phyloP scores from a whole-genome alignment of 1,284 basidiomycete species.

The Vanrija sp. region DNA sequence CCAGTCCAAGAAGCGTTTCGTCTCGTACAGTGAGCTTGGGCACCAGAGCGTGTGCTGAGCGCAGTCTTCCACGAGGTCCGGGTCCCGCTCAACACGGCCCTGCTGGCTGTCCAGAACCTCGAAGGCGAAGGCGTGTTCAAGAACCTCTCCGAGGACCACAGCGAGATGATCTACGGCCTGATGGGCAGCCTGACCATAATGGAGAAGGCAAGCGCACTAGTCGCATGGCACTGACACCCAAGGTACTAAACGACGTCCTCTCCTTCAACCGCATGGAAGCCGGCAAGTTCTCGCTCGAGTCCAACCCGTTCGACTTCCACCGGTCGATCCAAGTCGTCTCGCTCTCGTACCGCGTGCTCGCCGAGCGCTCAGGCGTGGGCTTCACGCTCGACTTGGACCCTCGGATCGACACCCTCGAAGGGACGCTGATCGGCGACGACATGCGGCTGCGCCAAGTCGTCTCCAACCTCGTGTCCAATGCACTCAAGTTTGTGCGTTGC shows the following conservation, averaged over 20 bases:
- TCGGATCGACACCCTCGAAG: slow-evolving; percentile 62
- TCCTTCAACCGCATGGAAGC: slow-evolving; percentile 51
- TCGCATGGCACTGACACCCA: background rate
- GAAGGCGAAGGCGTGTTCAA: slow-evolving; percentile 56
- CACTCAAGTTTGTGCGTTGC: slow-evolving; percentile 54
- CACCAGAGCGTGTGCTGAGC: background rate
- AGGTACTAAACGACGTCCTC: slow-evolving; percentile 77
- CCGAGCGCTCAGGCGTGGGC: background rate
- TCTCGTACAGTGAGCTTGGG: slow-evolving; percentile 55
- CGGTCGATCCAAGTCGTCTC: slow-evolving; percentile 59
- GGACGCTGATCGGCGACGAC: slow-evolving; percentile 52
- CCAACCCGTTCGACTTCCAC: slow-evolving; percentile 74
- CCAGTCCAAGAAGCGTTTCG: slow-evolving; percentile 71
- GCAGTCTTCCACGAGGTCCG: slow-evolving; percentile 61
- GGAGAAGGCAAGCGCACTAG: slow-evolving; percentile 33
- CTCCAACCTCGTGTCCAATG: slow-evolving; percentile 49
- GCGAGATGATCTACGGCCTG: slow-evolving; percentile 51
- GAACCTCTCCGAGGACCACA: slow-evolving; percentile 31
- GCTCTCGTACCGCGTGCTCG: too few species aligned
- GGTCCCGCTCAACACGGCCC: slow-evolving; percentile 82
- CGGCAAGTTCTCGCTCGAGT: slow-evolving; percentile 34
- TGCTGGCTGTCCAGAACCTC: slow-evolving; percentile 85
- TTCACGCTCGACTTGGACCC: slow-evolving; percentile 67
- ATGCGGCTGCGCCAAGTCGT: slow-evolving; percentile 74
- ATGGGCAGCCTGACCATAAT: slow-evolving; percentile 79